These are phyloP conservation scores for Colletotrichum sp. DNA, from an alignment of 2,329 filamentous ascomycete genomes.

Conservation along the genomic window DNA sequence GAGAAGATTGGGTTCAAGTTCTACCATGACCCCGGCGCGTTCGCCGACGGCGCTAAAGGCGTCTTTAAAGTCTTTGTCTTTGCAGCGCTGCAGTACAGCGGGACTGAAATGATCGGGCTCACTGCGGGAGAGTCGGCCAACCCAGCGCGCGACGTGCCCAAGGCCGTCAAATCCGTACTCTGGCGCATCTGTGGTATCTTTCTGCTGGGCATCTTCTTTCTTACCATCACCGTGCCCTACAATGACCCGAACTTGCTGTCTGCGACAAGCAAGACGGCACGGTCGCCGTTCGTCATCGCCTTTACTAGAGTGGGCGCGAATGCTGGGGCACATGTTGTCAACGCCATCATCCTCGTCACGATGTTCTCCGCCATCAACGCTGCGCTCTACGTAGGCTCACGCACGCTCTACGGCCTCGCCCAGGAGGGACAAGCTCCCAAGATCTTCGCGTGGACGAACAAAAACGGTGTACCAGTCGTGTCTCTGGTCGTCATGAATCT, in stretches of 20 bases:
- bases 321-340: slow-evolving; percentile 58
- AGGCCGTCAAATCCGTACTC: slow-evolving; percentile 26
- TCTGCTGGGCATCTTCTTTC: slow-evolving; percentile 54
- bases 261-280: slow-evolving; percentile 46
- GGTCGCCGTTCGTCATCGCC: slow-evolving; percentile 54
- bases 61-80: slow-evolving; percentile 25
- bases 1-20: slow-evolving; percentile 23
- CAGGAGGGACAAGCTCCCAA: slow-evolving; percentile 54
- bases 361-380: slow-evolving; percentile 56
- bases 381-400: slow-evolving; percentile 58
- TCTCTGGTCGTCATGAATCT: slow-evolving; percentile 21
- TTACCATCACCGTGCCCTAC: slow-evolving; percentile 57
- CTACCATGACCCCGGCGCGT: slow-evolving; percentile 17
- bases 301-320: slow-evolving; percentile 57
- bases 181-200: slow-evolving; percentile 41
- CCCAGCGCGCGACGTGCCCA: slow-evolving; percentile 46
- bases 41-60: slow-evolving; percentile 25
- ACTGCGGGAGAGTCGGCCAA: slow-evolving; percentile 36
- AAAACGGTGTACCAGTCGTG: slow-evolving; percentile 40
- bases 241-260: slow-evolving; percentile 55
- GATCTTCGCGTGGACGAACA: slow-evolving; percentile 54
- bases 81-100: slow-evolving; percentile 25
- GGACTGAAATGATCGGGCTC: slow-evolving; percentile 23
- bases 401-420: slow-evolving; percentile 61
- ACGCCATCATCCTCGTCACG: slow-evolving; percentile 58